Evolutionary conservation across 208 protist genomes (phyloP).

Genomic region (Angomonas deanei): DNA sequence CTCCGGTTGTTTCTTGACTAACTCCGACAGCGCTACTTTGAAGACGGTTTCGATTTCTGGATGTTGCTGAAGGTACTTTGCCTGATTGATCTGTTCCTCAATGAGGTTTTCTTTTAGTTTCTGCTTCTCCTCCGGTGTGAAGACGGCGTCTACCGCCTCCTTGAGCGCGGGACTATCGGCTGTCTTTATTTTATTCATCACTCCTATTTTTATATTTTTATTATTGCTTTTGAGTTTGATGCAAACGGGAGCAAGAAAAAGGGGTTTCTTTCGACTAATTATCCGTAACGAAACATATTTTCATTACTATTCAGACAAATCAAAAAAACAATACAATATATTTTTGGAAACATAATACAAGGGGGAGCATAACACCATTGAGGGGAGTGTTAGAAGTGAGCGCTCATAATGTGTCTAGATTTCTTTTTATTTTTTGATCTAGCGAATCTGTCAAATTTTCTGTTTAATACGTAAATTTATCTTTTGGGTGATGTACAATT

Average conservation of each 20-base stretch:
- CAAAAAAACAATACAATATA: neutral
- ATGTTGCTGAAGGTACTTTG: conserved; percentile 76
- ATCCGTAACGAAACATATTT: neutral
- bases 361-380: neutral
- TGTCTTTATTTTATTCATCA: neutral
- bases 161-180: conserved; percentile 17
- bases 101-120: conserved; percentile 50
- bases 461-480: no score
- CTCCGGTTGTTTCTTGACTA: conserved; percentile 52
- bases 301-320: neutral
- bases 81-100: conserved; percentile 62
- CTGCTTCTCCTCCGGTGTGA: conserved; percentile 53
- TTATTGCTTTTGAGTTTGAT: neutral
- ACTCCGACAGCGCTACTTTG: conserved; percentile 33
- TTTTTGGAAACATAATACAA: neutral
- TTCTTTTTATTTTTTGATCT: no score
- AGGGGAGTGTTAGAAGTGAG: neutral
- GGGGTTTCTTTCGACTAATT: neutral
- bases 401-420: no score
- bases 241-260: neutral
- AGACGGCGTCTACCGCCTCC: conserved; percentile 54
- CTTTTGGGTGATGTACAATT: no score
- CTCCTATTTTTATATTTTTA: no score
- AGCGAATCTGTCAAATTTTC: no score
- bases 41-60: conserved; percentile 69